Conservation (phyloP, 2,329 filamentous ascomycete species). For the Pseudocercospora pini-densiflorae region DNA sequence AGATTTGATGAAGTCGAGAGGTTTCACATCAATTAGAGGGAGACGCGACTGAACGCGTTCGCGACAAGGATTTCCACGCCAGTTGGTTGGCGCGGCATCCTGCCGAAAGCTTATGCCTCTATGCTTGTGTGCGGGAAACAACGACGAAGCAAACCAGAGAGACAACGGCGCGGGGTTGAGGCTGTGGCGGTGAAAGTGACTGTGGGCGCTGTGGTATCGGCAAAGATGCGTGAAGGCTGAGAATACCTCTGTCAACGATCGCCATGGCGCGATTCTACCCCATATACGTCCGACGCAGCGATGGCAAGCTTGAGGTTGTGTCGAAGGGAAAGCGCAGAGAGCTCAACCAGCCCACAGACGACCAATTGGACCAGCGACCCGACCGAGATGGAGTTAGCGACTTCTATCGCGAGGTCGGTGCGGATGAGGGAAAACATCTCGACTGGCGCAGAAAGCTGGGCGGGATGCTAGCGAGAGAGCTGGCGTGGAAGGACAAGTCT, state of each 20-base stretch:
- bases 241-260: neutral
- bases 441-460: conserved; percentile 65
- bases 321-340: conserved; percentile 57
- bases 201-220: neutral
- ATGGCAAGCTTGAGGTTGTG: conserved; percentile 55
- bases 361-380: conserved; percentile 58
- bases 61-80: neutral
- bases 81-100: neutral
- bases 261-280: conserved; percentile 53
- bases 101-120: neutral
- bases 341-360: conserved; percentile 55
- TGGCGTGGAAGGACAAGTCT: conserved; percentile 40
- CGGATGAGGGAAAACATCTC: conserved; percentile 57
- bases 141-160: neutral
- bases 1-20: too few relatives aligned
- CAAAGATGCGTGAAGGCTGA: neutral
- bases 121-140: neutral
- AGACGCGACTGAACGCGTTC: neutral
- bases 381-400: conserved; percentile 59
- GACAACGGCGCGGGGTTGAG: neutral
- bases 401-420: conserved; percentile 57
- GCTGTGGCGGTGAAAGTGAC: neutral
- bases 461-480: conserved; percentile 60
- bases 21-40: too few relatives aligned
- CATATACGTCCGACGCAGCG: conserved; percentile 53